Evolutionary conservation across 345 rosid species (phyloP).

Genomic region (Xanthoceras sorbifolium): DNA sequence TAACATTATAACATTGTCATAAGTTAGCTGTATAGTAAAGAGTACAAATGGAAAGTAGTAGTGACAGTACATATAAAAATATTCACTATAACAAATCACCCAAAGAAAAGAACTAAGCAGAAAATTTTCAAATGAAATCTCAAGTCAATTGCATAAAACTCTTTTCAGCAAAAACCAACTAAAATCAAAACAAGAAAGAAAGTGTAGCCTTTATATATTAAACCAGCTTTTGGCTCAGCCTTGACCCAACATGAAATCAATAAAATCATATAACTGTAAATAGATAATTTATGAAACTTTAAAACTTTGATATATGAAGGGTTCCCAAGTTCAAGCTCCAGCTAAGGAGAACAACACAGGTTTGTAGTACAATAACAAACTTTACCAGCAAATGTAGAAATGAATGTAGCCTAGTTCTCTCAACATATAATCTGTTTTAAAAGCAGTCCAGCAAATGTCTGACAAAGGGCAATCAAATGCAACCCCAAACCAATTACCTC

Average conservation of each 20-base stretch:
- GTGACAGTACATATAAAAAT: constrained; percentile 10
- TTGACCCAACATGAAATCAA: not conserved
- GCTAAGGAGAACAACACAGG: not conserved
- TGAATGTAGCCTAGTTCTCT: not conserved
- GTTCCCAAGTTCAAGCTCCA: not conserved
- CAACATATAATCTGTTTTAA: not conserved
- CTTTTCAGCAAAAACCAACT: not conserved
- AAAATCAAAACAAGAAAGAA: not conserved
- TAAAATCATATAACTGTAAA: not conserved
- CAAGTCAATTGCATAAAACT: not conserved
- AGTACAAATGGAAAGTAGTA: constrained; percentile 9
- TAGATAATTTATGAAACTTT: not conserved
- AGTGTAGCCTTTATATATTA: not conserved
- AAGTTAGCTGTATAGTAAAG: constrained; percentile 23
- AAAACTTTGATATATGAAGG: not conserved
- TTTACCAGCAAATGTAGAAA: not conserved
- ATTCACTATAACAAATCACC: not conserved
- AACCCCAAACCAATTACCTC: not conserved
- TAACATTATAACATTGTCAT: constrained; percentile 14
- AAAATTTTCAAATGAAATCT: not conserved
- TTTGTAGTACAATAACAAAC: not conserved
- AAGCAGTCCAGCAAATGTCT: not conserved
- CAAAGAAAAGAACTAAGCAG: not conserved
- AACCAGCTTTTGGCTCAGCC: not conserved
- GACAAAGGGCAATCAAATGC: not conserved